phyloP scores from a whole-genome alignment of 2,329 filamentous ascomycete genomes.

The Hymenoscyphus linearis region DNA sequence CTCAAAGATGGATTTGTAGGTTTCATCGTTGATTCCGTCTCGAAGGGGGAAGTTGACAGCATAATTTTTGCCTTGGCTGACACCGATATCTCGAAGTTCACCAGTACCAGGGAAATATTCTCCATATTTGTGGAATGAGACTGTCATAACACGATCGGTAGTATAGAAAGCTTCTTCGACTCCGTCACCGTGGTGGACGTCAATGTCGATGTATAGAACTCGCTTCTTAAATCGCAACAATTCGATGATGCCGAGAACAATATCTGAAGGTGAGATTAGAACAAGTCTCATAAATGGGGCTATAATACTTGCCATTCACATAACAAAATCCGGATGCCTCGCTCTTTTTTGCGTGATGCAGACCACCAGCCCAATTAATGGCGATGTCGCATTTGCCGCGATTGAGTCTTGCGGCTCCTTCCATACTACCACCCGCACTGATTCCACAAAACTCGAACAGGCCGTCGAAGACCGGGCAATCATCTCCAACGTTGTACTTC shows the following conservation, averaged over 20 bases:
- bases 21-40: constrained; percentile 83
- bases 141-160: constrained; percentile 86
- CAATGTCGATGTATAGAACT: constrained; percentile 96
- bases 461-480: constrained; percentile 96
- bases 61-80: constrained; percentile 84
- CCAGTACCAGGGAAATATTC: constrained; percentile 94
- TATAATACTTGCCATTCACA: constrained; percentile 66
- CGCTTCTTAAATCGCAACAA: constrained; percentile 85
- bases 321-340: constrained; percentile 98
- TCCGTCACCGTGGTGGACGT: constrained; percentile 89
- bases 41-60: constrained; percentile 87
- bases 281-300: not conserved
- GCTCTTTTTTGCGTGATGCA: constrained; percentile 96
- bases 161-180: constrained; percentile 93
- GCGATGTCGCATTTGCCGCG: constrained; percentile 93
- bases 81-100: constrained; percentile 77
- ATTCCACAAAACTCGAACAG: constrained; percentile 96
- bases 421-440: constrained; percentile 89
- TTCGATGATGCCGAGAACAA: constrained; percentile 91
- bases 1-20: constrained; percentile 88
- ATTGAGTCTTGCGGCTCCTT: constrained; percentile 84
- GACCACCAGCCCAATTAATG: constrained; percentile 95
- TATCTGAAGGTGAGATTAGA: constrained; percentile 60
- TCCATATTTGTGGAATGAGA: constrained; percentile 95
- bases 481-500: constrained; percentile 92